Evolutionary conservation across 2,329 filamentous ascomycete species (phyloP).

Genomic region (Emmonsia crescens): DNA sequence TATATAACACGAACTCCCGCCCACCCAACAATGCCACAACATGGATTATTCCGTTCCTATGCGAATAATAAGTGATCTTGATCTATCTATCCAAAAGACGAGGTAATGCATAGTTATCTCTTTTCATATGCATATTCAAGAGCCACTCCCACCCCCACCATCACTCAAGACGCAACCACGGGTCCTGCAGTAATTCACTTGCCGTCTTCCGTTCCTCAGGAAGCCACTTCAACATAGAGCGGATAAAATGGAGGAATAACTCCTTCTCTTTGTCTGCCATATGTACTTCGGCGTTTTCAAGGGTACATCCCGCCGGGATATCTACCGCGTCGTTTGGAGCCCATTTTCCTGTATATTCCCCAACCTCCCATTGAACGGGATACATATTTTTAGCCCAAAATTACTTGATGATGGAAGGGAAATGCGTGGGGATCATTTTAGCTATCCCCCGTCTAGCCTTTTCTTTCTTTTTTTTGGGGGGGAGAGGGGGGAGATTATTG

Average conservation of each 20-base stretch:
- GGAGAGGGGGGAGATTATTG: no score
- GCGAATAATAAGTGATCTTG: no score
- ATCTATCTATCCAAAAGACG: no score
- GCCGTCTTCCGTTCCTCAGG: slow-evolving; percentile 30
- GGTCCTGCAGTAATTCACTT: slow-evolving; percentile 28
- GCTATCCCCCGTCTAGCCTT: background rate
- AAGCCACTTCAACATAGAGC: slow-evolving; percentile 29
- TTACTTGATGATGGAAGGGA: background rate
- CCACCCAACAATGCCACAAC: no score
- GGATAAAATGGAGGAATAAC: slow-evolving; percentile 25
- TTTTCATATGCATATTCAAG: no score
- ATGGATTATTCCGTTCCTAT: no score
- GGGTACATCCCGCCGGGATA: background rate
- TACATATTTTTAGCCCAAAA: background rate
- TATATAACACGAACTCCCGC: no score
- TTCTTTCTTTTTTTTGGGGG: background rate
- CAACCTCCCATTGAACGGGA: background rate
- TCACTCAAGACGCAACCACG: slow-evolving; percentile 20
- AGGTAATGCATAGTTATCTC: no score
- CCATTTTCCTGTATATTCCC: background rate
- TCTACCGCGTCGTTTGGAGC: background rate
- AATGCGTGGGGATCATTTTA: background rate
- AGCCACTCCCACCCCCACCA: no score
- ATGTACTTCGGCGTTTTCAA: slow-evolving; percentile 15
- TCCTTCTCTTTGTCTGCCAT: slow-evolving; percentile 21